Evolutionary conservation across 176 grass and related monocot species (phyloP).

Genomic region (Cocos nucifera): DNA sequence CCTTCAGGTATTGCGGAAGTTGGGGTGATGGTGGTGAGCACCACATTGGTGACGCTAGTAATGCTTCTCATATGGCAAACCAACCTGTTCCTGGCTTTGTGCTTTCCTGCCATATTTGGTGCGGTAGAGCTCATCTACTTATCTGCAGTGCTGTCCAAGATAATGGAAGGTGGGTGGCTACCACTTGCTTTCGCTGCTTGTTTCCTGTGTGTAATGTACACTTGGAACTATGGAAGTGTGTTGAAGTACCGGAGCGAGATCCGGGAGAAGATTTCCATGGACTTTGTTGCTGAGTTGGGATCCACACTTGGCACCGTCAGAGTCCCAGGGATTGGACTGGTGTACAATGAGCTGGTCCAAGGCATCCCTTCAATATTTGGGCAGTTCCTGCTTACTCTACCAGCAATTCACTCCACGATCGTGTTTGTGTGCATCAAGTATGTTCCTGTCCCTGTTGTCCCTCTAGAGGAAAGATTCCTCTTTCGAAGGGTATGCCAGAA

Average conservation of each 20-base stretch:
- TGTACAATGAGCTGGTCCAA: constrained; percentile 97
- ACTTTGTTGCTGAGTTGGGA: constrained; percentile 68
- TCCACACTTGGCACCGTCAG: constrained; percentile 75
- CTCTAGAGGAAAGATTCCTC: constrained; percentile 83
- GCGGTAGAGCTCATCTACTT: constrained; percentile 68
- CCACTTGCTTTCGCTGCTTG: constrained; percentile 69
- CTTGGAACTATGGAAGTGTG: constrained; percentile 96
- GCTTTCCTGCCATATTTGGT: constrained; percentile 74
- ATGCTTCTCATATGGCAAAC: constrained; percentile 99
- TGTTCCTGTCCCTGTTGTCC: constrained; percentile 66
- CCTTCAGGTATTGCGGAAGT: constrained; percentile 87
- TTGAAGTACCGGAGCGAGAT: constrained; percentile 97
- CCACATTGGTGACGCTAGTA: constrained; percentile 78
- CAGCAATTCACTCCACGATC: constrained; percentile 78
- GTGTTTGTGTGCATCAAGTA: constrained; percentile 97
- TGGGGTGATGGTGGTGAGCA: constrained; percentile 98
- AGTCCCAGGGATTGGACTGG: constrained; percentile 84
- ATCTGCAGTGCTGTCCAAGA: constrained; percentile 79
- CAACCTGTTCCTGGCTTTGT: constrained; percentile 56
- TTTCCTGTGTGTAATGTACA: constrained; percentile 89
- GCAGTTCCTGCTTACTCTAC: constrained; percentile 68
- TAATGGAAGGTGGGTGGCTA: constrained; percentile 86
- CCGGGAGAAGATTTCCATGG: constrained; percentile 81
- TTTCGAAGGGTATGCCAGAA: constrained; percentile 76
- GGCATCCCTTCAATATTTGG: constrained; percentile 89